Base-by-base conservation (phyloP, 192 early-diverging fungal genomes). In the Coemansia umbellata region DNA sequence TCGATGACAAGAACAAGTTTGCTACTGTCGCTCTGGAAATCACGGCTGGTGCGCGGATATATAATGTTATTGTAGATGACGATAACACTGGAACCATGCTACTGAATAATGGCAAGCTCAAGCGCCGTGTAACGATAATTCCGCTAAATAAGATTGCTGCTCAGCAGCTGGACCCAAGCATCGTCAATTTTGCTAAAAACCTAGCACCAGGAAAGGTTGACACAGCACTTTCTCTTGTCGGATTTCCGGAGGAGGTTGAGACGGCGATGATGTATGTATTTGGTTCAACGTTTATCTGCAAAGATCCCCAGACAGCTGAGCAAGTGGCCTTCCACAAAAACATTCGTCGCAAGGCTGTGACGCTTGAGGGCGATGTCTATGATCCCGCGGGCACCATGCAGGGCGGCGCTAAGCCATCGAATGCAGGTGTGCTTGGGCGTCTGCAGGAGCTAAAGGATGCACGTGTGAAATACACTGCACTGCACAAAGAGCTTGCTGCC, bases 351-450 rank as follows among this genome's bases (percentile, higher is more conserved):
- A 88, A 91, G 51, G 93, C 90, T n/a, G 91, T 99, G n/a, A 98
- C 97, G 3, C 63, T 89, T 0, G 94, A 97, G 27, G 97, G 97
- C 33, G 97, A 99, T 68, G 81, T 92, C 3, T 99, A 99, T 66
- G 94, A 98, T 58, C 95, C 97, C 8, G 83, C 84, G 13, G 97
- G 97, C 24, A 89, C 88, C 3, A 81, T 99, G 53, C 87, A 92
- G 11, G 97, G 97, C 50, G 97, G 97, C 2, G 88, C 93, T 5
- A 84, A 82, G 55, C 81, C 91, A 3, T 74, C 68, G 8, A 85
- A 85, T 5, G 69, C 80, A 0, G 91, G 91, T 2, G 73, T 91
- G 22, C 80, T 99, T 0, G 58, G 82, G 4, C 84, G 89, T 32
- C 39, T 99, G 22, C 86, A 94, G 57, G 71, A 82, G 13, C 69